Percentiles rank a stretch among this genome's conserved stretches.
phyloP scores from a whole-genome alignment of 176 grass and related monocot species.

The Olyra latifolia region DNA sequence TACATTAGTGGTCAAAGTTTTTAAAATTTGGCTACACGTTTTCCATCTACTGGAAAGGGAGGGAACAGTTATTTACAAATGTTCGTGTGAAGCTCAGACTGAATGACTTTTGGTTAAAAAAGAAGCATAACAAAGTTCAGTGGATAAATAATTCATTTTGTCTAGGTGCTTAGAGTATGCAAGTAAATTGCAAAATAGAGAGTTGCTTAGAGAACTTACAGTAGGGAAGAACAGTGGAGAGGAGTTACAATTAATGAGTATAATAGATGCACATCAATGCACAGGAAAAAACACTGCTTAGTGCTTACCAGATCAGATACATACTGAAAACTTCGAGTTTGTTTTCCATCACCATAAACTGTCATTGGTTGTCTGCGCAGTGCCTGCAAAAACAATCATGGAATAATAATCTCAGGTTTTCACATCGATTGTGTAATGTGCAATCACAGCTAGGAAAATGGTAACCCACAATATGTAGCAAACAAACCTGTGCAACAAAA shows the following conservation, averaged over 20 bases:
- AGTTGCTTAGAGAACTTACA: slow-evolving; percentile 5
- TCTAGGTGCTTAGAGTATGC: not conserved
- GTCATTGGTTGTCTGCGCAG: slow-evolving; percentile 72
- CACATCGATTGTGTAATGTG: not conserved
- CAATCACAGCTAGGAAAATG: slow-evolving; percentile 8
- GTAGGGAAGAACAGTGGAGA: not conserved
- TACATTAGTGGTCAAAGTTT: not conserved
- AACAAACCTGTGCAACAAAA: slow-evolving; percentile 87
- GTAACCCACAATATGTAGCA: not conserved
- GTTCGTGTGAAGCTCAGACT: not conserved
- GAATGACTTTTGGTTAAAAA: not conserved
- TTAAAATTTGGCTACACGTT: not conserved
- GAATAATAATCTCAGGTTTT: not conserved
- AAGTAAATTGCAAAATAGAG: slow-evolving; percentile 11
- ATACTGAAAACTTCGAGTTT: slow-evolving; percentile 94
- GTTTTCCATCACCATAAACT: slow-evolving; percentile 91
- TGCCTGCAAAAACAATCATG: slow-evolving; percentile 40
- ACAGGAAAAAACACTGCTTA: slow-evolving; percentile 3
- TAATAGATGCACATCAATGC: not conserved
- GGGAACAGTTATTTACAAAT: not conserved
- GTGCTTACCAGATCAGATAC: slow-evolving; percentile 86
- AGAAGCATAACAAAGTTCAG: slow-evolving; percentile 12
- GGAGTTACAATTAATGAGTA: not conserved
- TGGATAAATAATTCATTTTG: not conserved
- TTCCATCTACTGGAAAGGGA: not conserved